Conservation (phyloP, 768 basidiomycete genomes). For the Chlorophyllum brunneum region DNA sequence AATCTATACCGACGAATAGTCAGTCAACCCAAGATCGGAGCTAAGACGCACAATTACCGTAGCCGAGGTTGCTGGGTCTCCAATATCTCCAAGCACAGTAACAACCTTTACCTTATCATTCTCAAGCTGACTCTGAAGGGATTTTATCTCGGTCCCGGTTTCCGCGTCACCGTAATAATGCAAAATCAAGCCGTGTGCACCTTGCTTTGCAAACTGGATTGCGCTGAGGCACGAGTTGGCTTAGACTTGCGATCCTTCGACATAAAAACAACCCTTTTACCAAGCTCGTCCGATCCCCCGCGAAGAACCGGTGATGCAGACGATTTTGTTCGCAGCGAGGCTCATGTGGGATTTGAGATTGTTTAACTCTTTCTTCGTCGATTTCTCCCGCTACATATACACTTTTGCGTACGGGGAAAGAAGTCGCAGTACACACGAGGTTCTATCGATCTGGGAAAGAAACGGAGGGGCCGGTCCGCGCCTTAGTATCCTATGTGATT, state of each 20-base stretch:
- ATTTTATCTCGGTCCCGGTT: constrained; percentile 44
- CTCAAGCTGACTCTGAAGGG: constrained; percentile 45
- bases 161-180: constrained; percentile 64
- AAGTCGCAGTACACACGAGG: background rate
- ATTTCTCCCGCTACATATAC: constrained; percentile 6
- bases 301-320: constrained; percentile 72
- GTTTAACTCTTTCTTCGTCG: background rate
- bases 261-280: constrained; percentile 17
- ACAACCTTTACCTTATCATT: constrained; percentile 35
- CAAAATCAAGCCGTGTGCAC: constrained; percentile 58
- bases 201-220: constrained; percentile 59
- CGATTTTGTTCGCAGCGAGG: constrained; percentile 51
- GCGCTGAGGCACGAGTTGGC: constrained; percentile 30
- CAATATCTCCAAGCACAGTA: constrained; percentile 64
- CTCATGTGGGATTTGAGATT: constrained; percentile 24
- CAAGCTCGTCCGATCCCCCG: constrained; percentile 72
- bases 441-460: background rate
- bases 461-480: background rate
- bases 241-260: background rate
- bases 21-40: background rate
- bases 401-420: constrained; percentile 7
- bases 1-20: constrained; percentile 37
- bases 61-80: constrained; percentile 47
- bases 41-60: constrained; percentile 32
- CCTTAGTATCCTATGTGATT: background rate